Evolutionary conservation across 352 stramenopile genomes (phyloP), one percentile per base, ranked within the genome.

Genomic region (Phytophthora ohioensis): DNA sequence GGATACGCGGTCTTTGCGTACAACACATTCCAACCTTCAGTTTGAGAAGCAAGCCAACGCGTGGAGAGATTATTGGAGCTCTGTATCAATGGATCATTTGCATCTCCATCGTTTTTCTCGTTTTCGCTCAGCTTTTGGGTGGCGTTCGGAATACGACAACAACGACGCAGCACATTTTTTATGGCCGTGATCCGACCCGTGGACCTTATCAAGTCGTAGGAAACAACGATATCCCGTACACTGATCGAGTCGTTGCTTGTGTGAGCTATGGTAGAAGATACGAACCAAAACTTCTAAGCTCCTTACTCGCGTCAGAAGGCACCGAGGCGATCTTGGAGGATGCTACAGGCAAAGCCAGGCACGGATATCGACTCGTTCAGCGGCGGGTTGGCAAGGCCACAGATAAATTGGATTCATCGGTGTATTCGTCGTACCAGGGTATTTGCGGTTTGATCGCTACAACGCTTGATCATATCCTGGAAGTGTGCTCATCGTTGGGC

Each of bases 181-280:
- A 62, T 17, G 76, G 76, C 0, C 42, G 52, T 38, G 41, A 64
- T 15, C 65, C 66, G 1, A 21, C n/a, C 1, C 36, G 36, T 0
- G 69, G 70, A 0, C 35, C 61, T 8, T 73, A 48, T 15, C 21
- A 67, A 17, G 70, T 86, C 21, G 12, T 48, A 1, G 80, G 82
- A 1, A 49, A 46, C 0, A 91, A 85, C 53, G 82, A 91, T 39
- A 66, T 80, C 21, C 80, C 77, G 3, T 89, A 81, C 51, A 53
- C 68, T 4, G 82, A 88, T 53, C 78, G 80, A 1, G 66, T 64
- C 6, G 53, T 88, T 13, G 71, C 79, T 1, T 90, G 82, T 36
- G 56, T 76, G 2, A 38, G 61, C 2, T 57, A 75, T 10, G 74
- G 72, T 1, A 53, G 52, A 2, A 42, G 49, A 0, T 88, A 79